A percentile compares a stretch with the other conserved stretches of the same genome.
Conservation (phyloP, 805 yeast species). For the Barnettozyma siamensis region DNA sequence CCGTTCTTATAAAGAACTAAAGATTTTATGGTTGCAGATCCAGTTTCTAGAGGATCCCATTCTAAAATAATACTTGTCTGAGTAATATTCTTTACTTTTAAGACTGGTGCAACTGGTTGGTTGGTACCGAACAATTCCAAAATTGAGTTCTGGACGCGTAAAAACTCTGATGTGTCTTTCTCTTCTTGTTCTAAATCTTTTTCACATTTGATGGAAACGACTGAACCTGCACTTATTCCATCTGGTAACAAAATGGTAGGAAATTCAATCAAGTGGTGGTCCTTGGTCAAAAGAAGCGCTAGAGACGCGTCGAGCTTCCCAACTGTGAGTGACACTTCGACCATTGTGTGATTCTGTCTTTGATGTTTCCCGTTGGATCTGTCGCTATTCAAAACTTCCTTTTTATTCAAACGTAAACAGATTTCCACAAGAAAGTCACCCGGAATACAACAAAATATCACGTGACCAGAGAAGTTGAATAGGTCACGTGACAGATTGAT, state of each 20-base stretch:
- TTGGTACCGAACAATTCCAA: constrained; percentile 64
- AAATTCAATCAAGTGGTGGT: constrained; percentile 92
- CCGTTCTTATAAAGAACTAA: constrained; percentile 70
- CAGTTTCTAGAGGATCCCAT: constrained; percentile 85
- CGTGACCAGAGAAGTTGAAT: too few relatives aligned
- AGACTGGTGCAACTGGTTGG: constrained; percentile 65
- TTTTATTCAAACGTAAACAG: too few relatives aligned
- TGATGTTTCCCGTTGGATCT: too few relatives aligned
- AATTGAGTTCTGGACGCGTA: constrained; percentile 65
- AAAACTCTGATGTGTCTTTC: constrained; percentile 53
- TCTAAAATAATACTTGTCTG: constrained; percentile 93
- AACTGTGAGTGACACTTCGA: constrained; percentile 88
- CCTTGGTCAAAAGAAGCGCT: constrained; percentile 82
- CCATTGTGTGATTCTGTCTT: too few relatives aligned
- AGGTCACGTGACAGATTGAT: too few relatives aligned
- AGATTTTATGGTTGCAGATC: constrained; percentile 74
- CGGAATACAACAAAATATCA: too few relatives aligned
- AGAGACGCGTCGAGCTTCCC: constrained; percentile 94
- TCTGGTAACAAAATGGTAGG: constrained; percentile 92
- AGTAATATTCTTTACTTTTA: constrained; percentile 71
- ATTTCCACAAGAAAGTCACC: too few relatives aligned
- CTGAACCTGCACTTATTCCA: constrained; percentile 87
- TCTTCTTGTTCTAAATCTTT: constrained; percentile 65
- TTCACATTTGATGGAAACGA: constrained; percentile 79
- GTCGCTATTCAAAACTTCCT: too few relatives aligned